Evolutionary conservation across 2,329 filamentous ascomycete species (phyloP).

Genomic region (Exophiala calicioides): DNA sequence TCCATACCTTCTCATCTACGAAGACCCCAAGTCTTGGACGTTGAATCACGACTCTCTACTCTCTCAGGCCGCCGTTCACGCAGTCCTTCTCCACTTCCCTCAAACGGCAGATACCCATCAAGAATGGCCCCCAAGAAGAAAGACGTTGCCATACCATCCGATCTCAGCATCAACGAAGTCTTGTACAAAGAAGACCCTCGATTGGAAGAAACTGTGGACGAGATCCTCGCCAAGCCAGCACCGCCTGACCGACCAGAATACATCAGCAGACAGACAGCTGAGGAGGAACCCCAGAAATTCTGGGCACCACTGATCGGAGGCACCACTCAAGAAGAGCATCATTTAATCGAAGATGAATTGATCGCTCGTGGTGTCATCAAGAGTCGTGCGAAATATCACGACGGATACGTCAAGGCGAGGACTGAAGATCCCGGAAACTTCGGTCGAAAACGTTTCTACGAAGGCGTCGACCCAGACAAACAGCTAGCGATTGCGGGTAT

Average conservation of each 20-base stretch:
- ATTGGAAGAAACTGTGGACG: conserved; percentile 2
- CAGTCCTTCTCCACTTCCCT: background rate
- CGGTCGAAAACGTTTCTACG: conserved; percentile 1
- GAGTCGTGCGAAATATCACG: background rate
- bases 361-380: background rate
- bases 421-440: conserved; percentile 2
- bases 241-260: conserved; percentile 20
- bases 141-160: no score
- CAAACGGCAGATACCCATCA: background rate
- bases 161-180: no score
- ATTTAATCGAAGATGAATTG: conserved; percentile 13
- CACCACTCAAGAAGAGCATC: conserved; percentile 14
- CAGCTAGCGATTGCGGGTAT: background rate
- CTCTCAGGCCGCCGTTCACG: no score
- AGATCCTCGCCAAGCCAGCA: conserved; percentile 13
- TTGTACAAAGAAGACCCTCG: no score
- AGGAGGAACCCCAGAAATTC: background rate
- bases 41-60: background rate
- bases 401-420: conserved; percentile 2
- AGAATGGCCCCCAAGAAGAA: no score
- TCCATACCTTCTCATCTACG: no score
- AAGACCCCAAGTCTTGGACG: background rate
- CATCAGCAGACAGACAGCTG: conserved; percentile 4
- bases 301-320: conserved; percentile 24
- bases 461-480: background rate